phyloP scores from a whole-genome alignment of 2,329 filamentous ascomycete genomes.

The Pseudogymnoascus sp. region DNA sequence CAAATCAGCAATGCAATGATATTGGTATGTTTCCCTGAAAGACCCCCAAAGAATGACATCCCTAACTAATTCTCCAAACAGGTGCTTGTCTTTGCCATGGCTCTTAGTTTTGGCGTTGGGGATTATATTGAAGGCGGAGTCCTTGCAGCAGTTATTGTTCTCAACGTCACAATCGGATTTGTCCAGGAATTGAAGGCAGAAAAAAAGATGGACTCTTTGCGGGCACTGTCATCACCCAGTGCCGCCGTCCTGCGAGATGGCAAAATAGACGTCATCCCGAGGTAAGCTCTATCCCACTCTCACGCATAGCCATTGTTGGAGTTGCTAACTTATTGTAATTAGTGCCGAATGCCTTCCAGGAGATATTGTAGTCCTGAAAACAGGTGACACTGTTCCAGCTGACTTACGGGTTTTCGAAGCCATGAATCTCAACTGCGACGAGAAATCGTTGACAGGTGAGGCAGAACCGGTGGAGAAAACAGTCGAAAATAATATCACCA shows the following conservation, averaged over 20 bases:
- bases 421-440: slow-evolving; percentile 63
- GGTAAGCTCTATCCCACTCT: slow-evolving; percentile 15
- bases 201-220: slow-evolving; percentile 51
- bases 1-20: slow-evolving; percentile 76
- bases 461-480: slow-evolving; percentile 89
- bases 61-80: slow-evolving; percentile 44
- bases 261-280: slow-evolving; percentile 34
- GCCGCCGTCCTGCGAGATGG: slow-evolving; percentile 51
- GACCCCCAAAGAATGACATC: slow-evolving; percentile 15
- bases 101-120: slow-evolving; percentile 40
- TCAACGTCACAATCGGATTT: slow-evolving; percentile 52
- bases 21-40: slow-evolving; percentile 41
- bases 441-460: slow-evolving; percentile 97
- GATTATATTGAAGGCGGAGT: slow-evolving; percentile 54
- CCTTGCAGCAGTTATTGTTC: slow-evolving; percentile 49
- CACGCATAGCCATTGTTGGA: background rate
- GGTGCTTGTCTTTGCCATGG: slow-evolving; percentile 32
- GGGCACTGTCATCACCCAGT: slow-evolving; percentile 47
- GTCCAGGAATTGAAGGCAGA: slow-evolving; percentile 54
- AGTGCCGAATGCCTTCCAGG: slow-evolving; percentile 55
- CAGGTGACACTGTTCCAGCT: slow-evolving; percentile 92
- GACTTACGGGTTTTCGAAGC: slow-evolving; percentile 57
- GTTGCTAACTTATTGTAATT: slow-evolving; percentile 38
- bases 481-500: slow-evolving; percentile 39
- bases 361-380: slow-evolving; percentile 84